A percentile compares a stretch with the other conserved stretches of the same genome.
Evolutionary conservation across 768 basidiomycete genomes (phyloP).

Genomic region (Mrakia gelida): DNA sequence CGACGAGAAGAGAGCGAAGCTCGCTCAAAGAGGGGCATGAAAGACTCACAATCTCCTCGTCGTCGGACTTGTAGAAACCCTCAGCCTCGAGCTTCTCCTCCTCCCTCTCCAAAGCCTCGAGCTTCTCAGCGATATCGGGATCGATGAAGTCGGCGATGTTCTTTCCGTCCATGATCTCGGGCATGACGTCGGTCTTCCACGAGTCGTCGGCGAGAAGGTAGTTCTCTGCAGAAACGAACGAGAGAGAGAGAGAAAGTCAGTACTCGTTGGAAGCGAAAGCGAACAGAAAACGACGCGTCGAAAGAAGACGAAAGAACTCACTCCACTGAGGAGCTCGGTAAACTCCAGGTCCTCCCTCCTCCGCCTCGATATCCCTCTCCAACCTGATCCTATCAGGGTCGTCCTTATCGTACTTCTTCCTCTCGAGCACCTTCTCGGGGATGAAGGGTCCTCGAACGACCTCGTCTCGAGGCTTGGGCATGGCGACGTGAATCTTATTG

Average conservation of each 20-base stretch:
- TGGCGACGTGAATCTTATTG: slow-evolving; percentile 93
- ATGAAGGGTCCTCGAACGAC: slow-evolving; percentile 81
- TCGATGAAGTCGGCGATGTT: slow-evolving; percentile 99
- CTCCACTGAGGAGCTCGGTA: slow-evolving; percentile 63
- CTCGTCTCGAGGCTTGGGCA: slow-evolving; percentile 86
- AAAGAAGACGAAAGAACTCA: slow-evolving; percentile 45
- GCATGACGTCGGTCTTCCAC: slow-evolving; percentile 95
- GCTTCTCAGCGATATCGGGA: slow-evolving; percentile 91
- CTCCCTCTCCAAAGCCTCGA: slow-evolving; percentile 93
- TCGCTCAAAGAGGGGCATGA: too few species aligned
- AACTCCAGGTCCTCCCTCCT: slow-evolving; percentile 83
- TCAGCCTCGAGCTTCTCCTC: slow-evolving; percentile 90
- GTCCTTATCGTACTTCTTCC: slow-evolving; percentile 76
- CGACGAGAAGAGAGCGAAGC: not conserved
- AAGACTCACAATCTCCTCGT: slow-evolving; percentile 66
- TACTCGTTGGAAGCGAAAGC: too few species aligned
- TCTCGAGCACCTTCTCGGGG: slow-evolving; percentile 72
- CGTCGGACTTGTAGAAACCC: slow-evolving; percentile 87
- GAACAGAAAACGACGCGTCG: not conserved
- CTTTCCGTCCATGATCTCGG: slow-evolving; percentile 98
- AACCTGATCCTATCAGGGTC: slow-evolving; percentile 73
- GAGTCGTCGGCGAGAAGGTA: slow-evolving; percentile 82
- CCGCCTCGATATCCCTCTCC: slow-evolving; percentile 75
- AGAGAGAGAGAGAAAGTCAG: not conserved
- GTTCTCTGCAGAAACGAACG: slow-evolving; percentile 59